Conservation (phyloP, 2,329 filamentous ascomycete genomes). For the Neopestalotiopsis rosae region DNA sequence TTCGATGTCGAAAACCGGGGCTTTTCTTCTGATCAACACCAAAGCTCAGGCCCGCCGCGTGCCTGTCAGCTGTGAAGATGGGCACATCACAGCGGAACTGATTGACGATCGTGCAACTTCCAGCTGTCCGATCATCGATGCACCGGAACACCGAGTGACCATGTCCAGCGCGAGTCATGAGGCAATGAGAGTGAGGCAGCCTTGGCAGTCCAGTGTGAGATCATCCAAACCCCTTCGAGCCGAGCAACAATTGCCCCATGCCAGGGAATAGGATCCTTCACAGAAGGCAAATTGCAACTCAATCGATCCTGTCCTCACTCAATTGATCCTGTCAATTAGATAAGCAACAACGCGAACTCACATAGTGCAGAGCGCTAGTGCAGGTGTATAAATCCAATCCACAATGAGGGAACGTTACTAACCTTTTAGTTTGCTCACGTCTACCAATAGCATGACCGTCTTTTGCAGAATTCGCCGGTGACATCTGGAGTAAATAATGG, state of each 20-base stretch:
- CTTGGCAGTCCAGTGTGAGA: background rate
- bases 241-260: background rate
- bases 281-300: background rate
- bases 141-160: background rate
- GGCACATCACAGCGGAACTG: background rate
- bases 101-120: background rate
- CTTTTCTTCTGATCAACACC: background rate
- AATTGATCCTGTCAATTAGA: background rate
- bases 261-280: background rate
- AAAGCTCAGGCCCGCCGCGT: background rate
- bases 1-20: background rate
- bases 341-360: background rate
- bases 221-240: background rate
- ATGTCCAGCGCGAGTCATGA: background rate
- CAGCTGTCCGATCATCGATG: background rate
- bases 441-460: background rate
- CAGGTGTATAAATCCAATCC: background rate
- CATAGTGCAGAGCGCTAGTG: background rate
- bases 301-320: background rate
- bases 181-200: background rate
- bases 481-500: conserved; percentile 1
- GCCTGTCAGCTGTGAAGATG: background rate
- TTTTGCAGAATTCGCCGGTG: background rate
- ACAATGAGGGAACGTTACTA: background rate
- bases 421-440: background rate